phyloP scores from a whole-genome alignment of 2,329 filamentous ascomycete genomes.

The Tolypocladium cylindrosporum region DNA sequence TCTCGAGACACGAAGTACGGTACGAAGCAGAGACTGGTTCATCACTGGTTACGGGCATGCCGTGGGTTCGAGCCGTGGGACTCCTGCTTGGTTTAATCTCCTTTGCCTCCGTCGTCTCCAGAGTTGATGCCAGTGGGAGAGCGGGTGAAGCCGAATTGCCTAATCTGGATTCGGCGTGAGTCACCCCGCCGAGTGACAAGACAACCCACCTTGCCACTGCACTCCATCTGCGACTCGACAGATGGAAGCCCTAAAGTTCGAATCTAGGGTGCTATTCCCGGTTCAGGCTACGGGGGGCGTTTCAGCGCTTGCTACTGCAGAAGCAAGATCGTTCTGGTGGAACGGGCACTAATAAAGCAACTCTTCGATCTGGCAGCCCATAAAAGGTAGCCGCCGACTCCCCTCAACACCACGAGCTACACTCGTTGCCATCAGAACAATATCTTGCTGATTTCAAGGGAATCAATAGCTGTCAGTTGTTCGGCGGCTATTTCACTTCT shows the following conservation, averaged over 20 bases:
- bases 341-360: neutral
- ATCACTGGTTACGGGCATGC: no score
- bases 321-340: neutral
- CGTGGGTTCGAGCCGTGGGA: no score
- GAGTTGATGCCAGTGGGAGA: no score
- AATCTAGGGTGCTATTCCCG: neutral
- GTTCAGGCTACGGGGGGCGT: neutral
- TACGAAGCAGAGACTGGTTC: no score
- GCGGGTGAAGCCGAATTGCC: neutral
- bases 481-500: no score
- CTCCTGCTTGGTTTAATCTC: no score
- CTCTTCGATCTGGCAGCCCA: neutral
- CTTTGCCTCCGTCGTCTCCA: no score
- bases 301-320: neutral
- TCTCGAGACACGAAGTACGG: no score
- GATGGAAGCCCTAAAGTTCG: neutral
- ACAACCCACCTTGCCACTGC: neutral
- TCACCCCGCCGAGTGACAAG: constrained; percentile 2
- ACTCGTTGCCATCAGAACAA: no score
- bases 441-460: no score
- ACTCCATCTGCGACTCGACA: neutral
- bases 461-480: no score
- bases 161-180: constrained; percentile 8
- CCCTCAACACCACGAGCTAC: neutral
- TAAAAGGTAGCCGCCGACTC: neutral